These are phyloP conservation scores for Sphagnum fallax DNA, from an alignment of 228 moss, liverwort and hornwort species.

Conservation along the genomic window DNA sequence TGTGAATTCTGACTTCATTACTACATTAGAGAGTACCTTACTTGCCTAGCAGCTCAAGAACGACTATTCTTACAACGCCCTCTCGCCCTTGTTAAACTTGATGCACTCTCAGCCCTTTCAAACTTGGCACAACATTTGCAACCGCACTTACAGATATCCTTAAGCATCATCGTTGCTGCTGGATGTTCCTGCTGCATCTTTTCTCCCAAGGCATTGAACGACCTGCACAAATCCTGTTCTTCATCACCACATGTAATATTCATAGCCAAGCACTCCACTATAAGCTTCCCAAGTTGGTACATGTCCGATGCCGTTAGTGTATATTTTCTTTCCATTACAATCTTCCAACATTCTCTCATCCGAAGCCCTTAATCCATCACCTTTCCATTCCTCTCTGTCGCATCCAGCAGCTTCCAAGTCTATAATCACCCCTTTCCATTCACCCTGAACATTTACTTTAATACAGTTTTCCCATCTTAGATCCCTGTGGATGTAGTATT, in stretches of 20 bases:
- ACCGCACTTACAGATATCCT: constrained; percentile 1
- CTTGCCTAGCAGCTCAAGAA: no score
- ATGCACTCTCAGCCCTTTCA: no score
- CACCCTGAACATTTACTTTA: constrained; percentile 7
- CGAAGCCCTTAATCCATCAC: no score
- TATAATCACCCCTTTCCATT: constrained; percentile 11
- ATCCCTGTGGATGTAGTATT: constrained; percentile 14
- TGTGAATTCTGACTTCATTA: no score
- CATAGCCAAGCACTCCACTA: background rate
- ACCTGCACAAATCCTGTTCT: background rate
- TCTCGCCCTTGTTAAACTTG: no score
- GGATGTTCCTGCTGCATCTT: constrained; percentile 11
- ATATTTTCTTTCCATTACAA: constrained; percentile 3
- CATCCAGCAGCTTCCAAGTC: no score
- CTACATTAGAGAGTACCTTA: no score
- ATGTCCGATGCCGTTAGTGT: constrained; percentile 15
- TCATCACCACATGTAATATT: constrained; percentile 6
- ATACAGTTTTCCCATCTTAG: constrained; percentile 16
- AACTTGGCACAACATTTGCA: background rate
- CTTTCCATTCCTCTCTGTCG: no score
- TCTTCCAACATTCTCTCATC: background rate
- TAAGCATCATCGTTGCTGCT: constrained; percentile 8
- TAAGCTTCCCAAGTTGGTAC: constrained; percentile 17
- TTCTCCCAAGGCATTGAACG: background rate
- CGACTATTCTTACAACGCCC: no score